phyloP scores from a whole-genome alignment of 306 rosid genomes.

The Cucurbita pepo region DNA sequence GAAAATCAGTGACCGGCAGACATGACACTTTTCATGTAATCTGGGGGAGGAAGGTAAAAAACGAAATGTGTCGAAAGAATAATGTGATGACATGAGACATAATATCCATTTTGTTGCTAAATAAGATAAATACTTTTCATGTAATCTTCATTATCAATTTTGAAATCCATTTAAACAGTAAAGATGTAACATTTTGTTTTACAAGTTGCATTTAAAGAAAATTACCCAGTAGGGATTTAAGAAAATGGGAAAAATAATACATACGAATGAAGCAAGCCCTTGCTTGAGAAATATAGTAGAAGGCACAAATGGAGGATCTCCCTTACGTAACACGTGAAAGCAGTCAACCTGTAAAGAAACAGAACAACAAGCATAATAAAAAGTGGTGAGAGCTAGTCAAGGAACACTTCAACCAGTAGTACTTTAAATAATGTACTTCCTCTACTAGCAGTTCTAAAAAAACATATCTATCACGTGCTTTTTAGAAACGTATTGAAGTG shows the following conservation, averaged over 20 bases:
- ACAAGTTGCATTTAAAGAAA: not conserved
- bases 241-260: constrained; percentile 11
- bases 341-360: constrained; percentile 64
- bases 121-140: not conserved
- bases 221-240: not conserved
- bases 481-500: not conserved
- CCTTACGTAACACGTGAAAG: constrained; percentile 89
- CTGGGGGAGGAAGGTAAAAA: not conserved
- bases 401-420: not conserved
- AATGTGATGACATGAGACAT: not conserved
- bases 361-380: not conserved
- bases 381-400: not conserved
- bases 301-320: constrained; percentile 92
- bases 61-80: not conserved
- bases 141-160: not conserved
- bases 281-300: constrained; percentile 70
- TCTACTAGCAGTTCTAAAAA: not conserved
- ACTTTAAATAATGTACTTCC: not conserved
- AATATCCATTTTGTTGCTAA: not conserved
- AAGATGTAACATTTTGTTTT: not conserved
- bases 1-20: not conserved
- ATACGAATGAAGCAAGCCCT: constrained; percentile 86
- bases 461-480: not conserved
- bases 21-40: not conserved
- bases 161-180: not conserved